These are phyloP conservation scores for Monosiga brevicollis DNA, from an alignment of 78 protist genomes.

Conservation along the genomic window DNA sequence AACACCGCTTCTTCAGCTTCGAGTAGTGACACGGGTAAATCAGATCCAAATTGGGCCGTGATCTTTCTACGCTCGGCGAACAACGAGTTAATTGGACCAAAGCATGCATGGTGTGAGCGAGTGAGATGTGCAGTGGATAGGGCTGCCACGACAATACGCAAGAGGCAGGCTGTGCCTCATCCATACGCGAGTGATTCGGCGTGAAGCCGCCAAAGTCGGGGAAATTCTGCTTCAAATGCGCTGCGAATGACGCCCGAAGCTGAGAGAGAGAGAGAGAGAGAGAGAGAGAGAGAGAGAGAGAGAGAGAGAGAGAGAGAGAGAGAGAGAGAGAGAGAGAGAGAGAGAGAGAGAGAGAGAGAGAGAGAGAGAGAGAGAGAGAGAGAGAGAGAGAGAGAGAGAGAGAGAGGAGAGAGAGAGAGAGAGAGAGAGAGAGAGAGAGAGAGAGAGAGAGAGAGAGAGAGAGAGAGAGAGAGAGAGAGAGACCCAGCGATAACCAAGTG, in stretches of 20 bases:
- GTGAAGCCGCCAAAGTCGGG: background rate
- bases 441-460: too few relatives aligned
- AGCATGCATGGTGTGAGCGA: background rate
- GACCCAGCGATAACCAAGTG: too few relatives aligned
- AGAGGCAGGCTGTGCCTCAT: background rate
- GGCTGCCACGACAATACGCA: background rate
- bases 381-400: too few relatives aligned
- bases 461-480: too few relatives aligned
- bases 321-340: background rate
- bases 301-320: background rate
- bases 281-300: background rate
- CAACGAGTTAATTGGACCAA: too few relatives aligned
- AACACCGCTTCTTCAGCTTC: too few relatives aligned
- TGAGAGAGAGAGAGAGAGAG: background rate
- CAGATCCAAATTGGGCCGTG: too few relatives aligned
- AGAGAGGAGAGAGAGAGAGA: too few relatives aligned
- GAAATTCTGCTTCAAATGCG: background rate
- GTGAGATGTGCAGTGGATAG: background rate
- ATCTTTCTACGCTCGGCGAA: too few relatives aligned
- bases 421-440: too few relatives aligned
- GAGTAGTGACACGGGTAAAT: too few relatives aligned
- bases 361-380: background rate
- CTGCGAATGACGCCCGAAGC: background rate
- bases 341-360: background rate
- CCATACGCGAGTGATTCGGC: background rate